Percentiles rank a stretch among this genome's conserved stretches.
These are phyloP conservation scores for Nemania sp. DNA, from an alignment of 2,329 filamentous ascomycete species.

Conservation along the genomic window DNA sequence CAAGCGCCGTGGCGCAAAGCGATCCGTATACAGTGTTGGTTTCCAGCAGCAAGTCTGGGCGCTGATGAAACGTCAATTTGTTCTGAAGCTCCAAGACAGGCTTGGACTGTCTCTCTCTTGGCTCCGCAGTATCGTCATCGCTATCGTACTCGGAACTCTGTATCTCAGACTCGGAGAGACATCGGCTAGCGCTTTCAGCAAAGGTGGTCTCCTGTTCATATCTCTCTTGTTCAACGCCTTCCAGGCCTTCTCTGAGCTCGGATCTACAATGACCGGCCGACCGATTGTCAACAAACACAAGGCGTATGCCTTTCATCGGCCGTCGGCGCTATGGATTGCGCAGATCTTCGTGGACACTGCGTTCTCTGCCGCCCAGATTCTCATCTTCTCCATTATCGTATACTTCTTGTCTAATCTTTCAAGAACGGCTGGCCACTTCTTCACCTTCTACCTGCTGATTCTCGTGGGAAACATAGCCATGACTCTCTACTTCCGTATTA, in stretches of 20 bases:
- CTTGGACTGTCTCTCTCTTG: slow-evolving; percentile 77
- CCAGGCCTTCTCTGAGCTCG: slow-evolving; percentile 79
- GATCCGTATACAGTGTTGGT: slow-evolving; percentile 81
- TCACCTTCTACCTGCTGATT: slow-evolving; percentile 75
- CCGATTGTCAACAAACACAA: slow-evolving; percentile 83
- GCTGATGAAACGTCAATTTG: slow-evolving; percentile 80
- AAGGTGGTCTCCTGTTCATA: slow-evolving; percentile 81
- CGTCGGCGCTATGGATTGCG: slow-evolving; percentile 80
- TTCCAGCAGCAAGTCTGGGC: slow-evolving; percentile 85
- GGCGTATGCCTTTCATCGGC: slow-evolving; percentile 80
- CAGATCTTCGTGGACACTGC: slow-evolving; percentile 80
- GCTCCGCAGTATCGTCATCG: slow-evolving; percentile 70
- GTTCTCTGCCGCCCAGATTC: slow-evolving; percentile 71
- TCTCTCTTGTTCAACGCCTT: slow-evolving; percentile 86
- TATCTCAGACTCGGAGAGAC: slow-evolving; percentile 72
- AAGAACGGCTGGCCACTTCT: slow-evolving; percentile 75
- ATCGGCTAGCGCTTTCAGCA: slow-evolving; percentile 74
- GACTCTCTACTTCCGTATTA: slow-evolving; percentile 77
- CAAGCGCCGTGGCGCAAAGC: slow-evolving; percentile 75
- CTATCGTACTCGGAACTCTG: slow-evolving; percentile 78
- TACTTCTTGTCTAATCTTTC: slow-evolving; percentile 78
- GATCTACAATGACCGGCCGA: slow-evolving; percentile 73
- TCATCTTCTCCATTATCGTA: slow-evolving; percentile 74
- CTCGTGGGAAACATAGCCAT: slow-evolving; percentile 71
- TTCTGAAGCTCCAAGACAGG: slow-evolving; percentile 84